A percentile compares a stretch with the other conserved stretches of the same genome.
These are phyloP conservation scores for Cymbidium sinense DNA, from an alignment of 106 monocot species.

Conservation along the genomic window DNA sequence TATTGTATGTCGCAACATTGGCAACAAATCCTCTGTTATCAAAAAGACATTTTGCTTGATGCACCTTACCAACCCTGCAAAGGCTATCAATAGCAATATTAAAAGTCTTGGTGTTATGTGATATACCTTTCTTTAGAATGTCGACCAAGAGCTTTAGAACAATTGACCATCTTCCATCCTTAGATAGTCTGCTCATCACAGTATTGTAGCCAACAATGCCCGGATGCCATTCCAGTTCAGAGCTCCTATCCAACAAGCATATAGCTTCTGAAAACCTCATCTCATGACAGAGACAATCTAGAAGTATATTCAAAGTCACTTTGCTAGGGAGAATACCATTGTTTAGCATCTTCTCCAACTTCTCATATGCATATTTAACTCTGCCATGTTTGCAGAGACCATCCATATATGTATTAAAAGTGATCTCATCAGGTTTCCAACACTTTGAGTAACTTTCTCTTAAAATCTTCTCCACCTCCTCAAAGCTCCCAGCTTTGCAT, in stretches of 20 bases:
- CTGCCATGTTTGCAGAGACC: conserved; percentile 42
- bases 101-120: conserved; percentile 27
- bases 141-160: conserved; percentile 38
- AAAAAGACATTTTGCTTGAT: conserved; percentile 23
- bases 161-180: conserved; percentile 21
- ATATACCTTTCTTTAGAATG: conserved; percentile 58
- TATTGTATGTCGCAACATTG: conserved; percentile 48
- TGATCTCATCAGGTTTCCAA: conserved; percentile 48
- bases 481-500: conserved; percentile 27
- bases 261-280: conserved; percentile 23
- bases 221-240: conserved; percentile 30
- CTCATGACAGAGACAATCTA: conserved; percentile 44
- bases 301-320: conserved; percentile 47
- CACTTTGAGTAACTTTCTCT: conserved; percentile 22
- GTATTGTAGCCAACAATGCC: conserved; percentile 41
- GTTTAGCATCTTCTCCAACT: conserved; percentile 26
- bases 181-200: conserved; percentile 44
- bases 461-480: conserved; percentile 40
- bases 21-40: conserved; percentile 24
- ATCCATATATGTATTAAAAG: conserved; percentile 55
- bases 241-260: conserved; percentile 32
- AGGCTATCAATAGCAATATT: conserved; percentile 52
- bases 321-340: conserved; percentile 29
- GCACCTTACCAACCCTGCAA: conserved; percentile 33
- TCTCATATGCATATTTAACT: conserved; percentile 20